Percentiles rank a stretch among this genome's conserved stretches.
phyloP scores from a whole-genome alignment of 1,284 basidiomycete genomes.

The Papiliotrema fonsecae region DNA sequence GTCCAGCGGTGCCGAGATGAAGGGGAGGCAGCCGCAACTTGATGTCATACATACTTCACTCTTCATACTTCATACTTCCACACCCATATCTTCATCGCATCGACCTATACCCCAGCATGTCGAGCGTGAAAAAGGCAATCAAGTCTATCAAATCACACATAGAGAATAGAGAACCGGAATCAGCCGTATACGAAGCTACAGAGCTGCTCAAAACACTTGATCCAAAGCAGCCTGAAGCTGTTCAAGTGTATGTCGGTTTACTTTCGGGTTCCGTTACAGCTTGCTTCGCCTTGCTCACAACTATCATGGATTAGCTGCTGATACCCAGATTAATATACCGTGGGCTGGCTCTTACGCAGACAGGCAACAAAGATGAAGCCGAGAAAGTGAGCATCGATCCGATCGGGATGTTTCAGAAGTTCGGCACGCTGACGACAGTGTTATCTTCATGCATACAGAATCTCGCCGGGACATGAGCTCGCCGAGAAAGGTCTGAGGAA shows the following conservation, averaged over 20 bases:
- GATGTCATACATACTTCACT: too few relatives aligned
- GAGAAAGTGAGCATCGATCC: slow-evolving; percentile 74
- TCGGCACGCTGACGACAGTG: slow-evolving; percentile 55
- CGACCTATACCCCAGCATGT: background rate
- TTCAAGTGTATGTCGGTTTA: slow-evolving; percentile 65
- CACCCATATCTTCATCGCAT: background rate
- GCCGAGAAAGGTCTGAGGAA: slow-evolving; percentile 69
- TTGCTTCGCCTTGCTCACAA: too few relatives aligned
- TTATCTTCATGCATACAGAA: slow-evolving; percentile 66
- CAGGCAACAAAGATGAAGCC: slow-evolving; percentile 64
- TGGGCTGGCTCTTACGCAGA: slow-evolving; percentile 67
- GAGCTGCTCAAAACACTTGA: slow-evolving; percentile 58
- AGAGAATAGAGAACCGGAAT: slow-evolving; percentile 65
- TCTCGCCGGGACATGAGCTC: slow-evolving; percentile 60
- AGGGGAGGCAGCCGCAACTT: too few relatives aligned
- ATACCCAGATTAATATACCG: slow-evolving; percentile 78
- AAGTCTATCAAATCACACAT: slow-evolving; percentile 75
- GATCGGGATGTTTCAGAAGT: too few relatives aligned
- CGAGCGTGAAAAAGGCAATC: slow-evolving; percentile 48
- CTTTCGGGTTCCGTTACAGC: too few relatives aligned
- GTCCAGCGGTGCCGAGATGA: too few relatives aligned
- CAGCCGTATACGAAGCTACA: slow-evolving; percentile 48
- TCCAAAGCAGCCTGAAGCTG: slow-evolving; percentile 50
- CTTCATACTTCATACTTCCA: background rate
- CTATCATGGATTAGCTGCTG: too few relatives aligned